phyloP scores from a whole-genome alignment of 257 asterid genomes.

The Solanum sejunctum region DNA sequence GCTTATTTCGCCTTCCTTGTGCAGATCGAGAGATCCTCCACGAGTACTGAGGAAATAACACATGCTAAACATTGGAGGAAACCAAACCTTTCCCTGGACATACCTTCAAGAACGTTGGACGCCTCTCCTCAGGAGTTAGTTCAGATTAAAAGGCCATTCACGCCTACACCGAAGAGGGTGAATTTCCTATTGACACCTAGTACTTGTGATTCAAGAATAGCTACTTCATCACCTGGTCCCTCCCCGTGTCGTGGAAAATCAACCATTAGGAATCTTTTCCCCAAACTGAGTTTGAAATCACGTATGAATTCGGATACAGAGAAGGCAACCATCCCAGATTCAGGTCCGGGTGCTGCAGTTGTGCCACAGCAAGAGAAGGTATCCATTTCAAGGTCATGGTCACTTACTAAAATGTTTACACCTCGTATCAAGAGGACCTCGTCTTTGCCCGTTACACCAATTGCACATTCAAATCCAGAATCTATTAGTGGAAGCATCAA shows the following conservation, averaged over 20 bases:
- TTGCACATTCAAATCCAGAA: constrained; percentile 29
- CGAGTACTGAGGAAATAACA: constrained; percentile 24
- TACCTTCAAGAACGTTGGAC: constrained; percentile 47
- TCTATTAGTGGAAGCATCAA: constrained; percentile 24
- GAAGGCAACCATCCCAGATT: constrained; percentile 24
- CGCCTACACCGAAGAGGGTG: constrained; percentile 71
- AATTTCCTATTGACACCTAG: constrained; percentile 52
- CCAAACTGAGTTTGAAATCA: constrained; percentile 51
- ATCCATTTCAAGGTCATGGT: constrained; percentile 61
- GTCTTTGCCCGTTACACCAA: constrained; percentile 48
- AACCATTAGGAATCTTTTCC: constrained; percentile 44
- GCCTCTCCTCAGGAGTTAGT: constrained; percentile 45
- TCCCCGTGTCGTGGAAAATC: constrained; percentile 41
- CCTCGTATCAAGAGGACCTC: constrained; percentile 63
- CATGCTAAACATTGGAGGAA: constrained; percentile 47
- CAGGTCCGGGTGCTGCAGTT: constrained; percentile 11
- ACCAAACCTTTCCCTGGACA: constrained; percentile 54
- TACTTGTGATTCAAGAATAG: constrained; percentile 29
- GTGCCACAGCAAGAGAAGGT: constrained; percentile 36
- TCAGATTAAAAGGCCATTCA: constrained; percentile 42
- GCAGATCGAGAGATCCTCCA: constrained; percentile 29
- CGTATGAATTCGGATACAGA: constrained; percentile 43
- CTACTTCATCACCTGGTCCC: constrained; percentile 32
- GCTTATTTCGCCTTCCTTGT: background rate
- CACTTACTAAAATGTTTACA: constrained; percentile 55